Evolutionary conservation across 768 basidiomycete genomes (phyloP), one percentile per base, ranked within the genome.

Genomic region (Tulasnella sp.): DNA sequence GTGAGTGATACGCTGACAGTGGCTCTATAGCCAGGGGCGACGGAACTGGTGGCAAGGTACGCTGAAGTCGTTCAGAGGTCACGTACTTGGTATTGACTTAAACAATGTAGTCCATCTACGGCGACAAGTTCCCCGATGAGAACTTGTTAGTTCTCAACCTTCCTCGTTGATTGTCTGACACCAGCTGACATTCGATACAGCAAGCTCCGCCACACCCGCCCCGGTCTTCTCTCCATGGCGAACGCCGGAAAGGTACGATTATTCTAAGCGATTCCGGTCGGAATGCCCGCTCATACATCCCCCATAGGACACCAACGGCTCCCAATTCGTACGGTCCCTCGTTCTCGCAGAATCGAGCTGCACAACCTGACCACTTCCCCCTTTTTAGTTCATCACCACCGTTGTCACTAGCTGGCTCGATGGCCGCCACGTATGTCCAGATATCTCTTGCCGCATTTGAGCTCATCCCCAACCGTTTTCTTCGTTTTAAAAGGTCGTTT

Each of bases 321-420:
- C 94, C 82, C 95, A 96, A 91, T 96, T 95, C 84, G 93, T 96
- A 83, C 83, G 93, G 85, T 18, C 69, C n/a, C 46, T 28, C 40
- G 34, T 34, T 75, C 41, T 81, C n/a, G 37, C 78, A 7, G 46
- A 48, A 8, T 6, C 22, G n/a, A 12, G 44, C 37, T 9, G 24
- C 77, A 22, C 58, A 41, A 46, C n/a, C 50, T 42, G 37, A 28
- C 81, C 41, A 31, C 89, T 89, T 24, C 89, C 90, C 24, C 93
- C 40, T 5, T 24, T 96, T 86, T 96, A 97, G 95, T 98, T 98
- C 87, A 97, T 98, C 85, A 95, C 93, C 87, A 97, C 96, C 72
- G 90, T 92, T 82, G 86, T 91, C 80, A 98, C 96, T 42, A 89
- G 89, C 85, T 97, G 96, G 96, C 87, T 98, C 84, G 96, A 98